These are phyloP conservation scores for Galerina sulciceps DNA, from an alignment of 768 basidiomycete genomes.

Conservation along the genomic window DNA sequence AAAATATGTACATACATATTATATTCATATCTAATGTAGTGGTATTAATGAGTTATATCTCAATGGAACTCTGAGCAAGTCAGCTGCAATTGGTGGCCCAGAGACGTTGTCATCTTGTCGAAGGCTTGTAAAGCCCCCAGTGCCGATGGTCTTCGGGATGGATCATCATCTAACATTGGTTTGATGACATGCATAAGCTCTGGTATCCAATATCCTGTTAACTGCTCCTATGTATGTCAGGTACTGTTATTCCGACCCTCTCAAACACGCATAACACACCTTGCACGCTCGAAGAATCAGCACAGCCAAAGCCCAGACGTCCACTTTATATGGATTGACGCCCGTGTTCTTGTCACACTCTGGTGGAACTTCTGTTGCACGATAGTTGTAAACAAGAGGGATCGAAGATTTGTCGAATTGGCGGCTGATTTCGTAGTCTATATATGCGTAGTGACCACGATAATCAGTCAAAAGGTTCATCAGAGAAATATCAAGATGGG, in stretches of 20 bases:
- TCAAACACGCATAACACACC: constrained; percentile 37
- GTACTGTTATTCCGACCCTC: neutral
- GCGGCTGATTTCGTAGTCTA: constrained; percentile 74
- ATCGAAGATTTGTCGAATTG: constrained; percentile 44
- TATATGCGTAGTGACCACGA: constrained; percentile 67
- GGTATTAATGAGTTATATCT: neutral
- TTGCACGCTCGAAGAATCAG: constrained; percentile 69
- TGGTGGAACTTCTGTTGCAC: constrained; percentile 72
- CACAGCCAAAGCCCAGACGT: constrained; percentile 74
- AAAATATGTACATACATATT: constrained; percentile 12
- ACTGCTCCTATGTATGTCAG: constrained; percentile 36
- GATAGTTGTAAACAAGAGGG: constrained; percentile 45
- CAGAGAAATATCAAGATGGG: constrained; percentile 75
- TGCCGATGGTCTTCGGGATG: constrained; percentile 56
- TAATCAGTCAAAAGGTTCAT: constrained; percentile 73
- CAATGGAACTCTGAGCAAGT: constrained; percentile 19
- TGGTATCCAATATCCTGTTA: constrained; percentile 60
- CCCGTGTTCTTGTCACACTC: constrained; percentile 60
- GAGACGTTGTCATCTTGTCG: constrained; percentile 47
- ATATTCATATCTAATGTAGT: constrained; percentile 10
- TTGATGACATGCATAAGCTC: constrained; percentile 59
- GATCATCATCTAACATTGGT: constrained; percentile 62
- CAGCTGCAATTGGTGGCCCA: constrained; percentile 36
- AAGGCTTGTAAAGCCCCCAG: constrained; percentile 53
- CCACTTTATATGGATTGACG: constrained; percentile 69